These are phyloP conservation scores for Craspedostauros australis DNA, from an alignment of 108 stramenopile genomes.

Conservation along the genomic window DNA sequence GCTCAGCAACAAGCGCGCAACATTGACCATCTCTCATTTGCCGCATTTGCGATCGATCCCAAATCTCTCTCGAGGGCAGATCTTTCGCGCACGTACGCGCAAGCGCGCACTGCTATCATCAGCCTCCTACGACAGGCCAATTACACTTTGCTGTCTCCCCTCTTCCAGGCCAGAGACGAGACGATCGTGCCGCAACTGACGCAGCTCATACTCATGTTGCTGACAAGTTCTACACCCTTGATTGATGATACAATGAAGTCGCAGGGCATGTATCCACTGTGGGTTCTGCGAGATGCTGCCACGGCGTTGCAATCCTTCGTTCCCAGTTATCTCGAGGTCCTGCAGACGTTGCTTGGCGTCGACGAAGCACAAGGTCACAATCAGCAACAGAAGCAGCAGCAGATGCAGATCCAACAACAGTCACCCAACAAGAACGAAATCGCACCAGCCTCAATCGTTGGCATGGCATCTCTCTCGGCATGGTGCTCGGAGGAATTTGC, in stretches of 20 bases:
- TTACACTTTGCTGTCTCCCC: constrained; percentile 19
- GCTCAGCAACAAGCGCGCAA: not conserved
- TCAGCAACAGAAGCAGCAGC: not conserved
- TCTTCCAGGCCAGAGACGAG: constrained; percentile 17
- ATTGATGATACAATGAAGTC: constrained; percentile 5
- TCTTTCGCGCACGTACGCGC: not conserved
- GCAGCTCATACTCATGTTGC: constrained; percentile 13
- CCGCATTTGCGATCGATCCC: constrained; percentile 28
- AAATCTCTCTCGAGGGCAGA: constrained; percentile 10
- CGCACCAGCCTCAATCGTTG: constrained; percentile 31
- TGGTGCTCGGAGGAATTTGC: constrained; percentile 10
- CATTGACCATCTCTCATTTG: constrained; percentile 1
- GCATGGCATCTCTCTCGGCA: constrained; percentile 27
- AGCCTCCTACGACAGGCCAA: constrained; percentile 19
- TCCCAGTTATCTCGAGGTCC: constrained; percentile 16
- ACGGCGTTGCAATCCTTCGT: not conserved
- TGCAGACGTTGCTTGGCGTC: constrained; percentile 29
- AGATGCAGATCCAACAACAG: too few relatives aligned
- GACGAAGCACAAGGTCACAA: constrained; percentile 23
- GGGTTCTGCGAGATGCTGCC: constrained; percentile 35
- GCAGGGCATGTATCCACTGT: constrained; percentile 23
- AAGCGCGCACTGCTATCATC: constrained; percentile 12
- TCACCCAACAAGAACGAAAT: constrained; percentile 1
- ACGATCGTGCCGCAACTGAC: constrained; percentile 11
- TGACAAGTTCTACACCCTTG: not conserved